phyloP scores from a whole-genome alignment of 2,329 filamentous ascomycete genomes.

The Ceratocystis variospora region DNA sequence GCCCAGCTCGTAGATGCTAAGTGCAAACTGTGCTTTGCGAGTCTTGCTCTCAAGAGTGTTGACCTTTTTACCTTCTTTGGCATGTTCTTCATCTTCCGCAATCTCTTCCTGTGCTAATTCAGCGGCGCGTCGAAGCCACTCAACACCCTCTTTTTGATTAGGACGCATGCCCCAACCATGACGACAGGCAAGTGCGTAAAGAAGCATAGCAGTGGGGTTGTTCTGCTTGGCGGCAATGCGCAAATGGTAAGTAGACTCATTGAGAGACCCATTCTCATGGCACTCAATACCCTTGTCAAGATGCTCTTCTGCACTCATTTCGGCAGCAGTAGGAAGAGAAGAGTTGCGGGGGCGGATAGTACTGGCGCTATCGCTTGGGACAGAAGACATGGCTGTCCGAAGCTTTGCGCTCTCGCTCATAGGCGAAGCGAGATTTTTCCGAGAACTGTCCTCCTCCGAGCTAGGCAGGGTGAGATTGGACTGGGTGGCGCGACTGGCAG shows the following conservation, averaged over 20 bases:
- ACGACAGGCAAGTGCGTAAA: slow-evolving; percentile 86
- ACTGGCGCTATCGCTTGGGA: slow-evolving; percentile 38
- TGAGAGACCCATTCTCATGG: slow-evolving; percentile 74
- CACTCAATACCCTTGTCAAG: slow-evolving; percentile 78
- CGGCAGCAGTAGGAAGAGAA: slow-evolving; percentile 44
- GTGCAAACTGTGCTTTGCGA: slow-evolving; percentile 80
- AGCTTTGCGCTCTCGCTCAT: slow-evolving; percentile 29
- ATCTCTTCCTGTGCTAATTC: slow-evolving; percentile 72
- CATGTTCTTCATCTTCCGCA: slow-evolving; percentile 60
- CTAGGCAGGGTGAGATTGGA: slow-evolving; percentile 36
- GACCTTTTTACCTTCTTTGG: slow-evolving; percentile 47
- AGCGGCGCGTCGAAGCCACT: slow-evolving; percentile 84
- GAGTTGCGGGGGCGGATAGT: slow-evolving; percentile 34
- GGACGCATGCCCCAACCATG: slow-evolving; percentile 97
- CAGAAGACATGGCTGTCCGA: slow-evolving; percentile 34
- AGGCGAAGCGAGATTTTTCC: slow-evolving; percentile 31
- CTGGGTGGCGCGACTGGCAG: slow-evolving; percentile 30
- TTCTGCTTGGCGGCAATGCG: slow-evolving; percentile 75
- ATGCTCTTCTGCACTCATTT: slow-evolving; percentile 75
- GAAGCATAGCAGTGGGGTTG: slow-evolving; percentile 83
- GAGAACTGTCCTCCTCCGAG: slow-evolving; percentile 37
- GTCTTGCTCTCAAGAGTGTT: slow-evolving; percentile 62
- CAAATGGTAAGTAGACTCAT: slow-evolving; percentile 92
- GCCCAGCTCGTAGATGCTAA: slow-evolving; percentile 91
- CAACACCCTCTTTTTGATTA: slow-evolving; percentile 77